phyloP scores from a whole-genome alignment of 1,284 basidiomycete species.

The Hemileccinum hortonii region DNA sequence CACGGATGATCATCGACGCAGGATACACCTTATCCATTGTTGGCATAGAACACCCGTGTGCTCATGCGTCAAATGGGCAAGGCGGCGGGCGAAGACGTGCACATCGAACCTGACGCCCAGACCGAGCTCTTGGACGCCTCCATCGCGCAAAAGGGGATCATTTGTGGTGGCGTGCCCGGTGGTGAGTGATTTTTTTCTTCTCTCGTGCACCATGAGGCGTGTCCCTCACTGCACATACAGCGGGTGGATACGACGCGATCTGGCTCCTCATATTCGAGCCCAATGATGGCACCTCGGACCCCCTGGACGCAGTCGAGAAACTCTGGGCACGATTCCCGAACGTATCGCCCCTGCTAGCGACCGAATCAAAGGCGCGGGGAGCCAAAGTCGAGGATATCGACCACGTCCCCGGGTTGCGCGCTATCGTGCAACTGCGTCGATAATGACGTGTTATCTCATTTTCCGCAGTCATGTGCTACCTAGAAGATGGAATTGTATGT shows the following conservation, averaged over 20 bases:
- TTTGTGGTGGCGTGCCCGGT: slow-evolving; percentile 95
- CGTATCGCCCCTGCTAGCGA: slow-evolving; percentile 78
- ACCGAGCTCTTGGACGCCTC: slow-evolving; percentile 85
- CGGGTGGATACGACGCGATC: slow-evolving; percentile 96
- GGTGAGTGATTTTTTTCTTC: slow-evolving; percentile 49
- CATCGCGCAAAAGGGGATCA: slow-evolving; percentile 74
- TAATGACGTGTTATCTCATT: slow-evolving; percentile 5
- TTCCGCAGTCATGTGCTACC: neutral
- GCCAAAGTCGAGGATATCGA: slow-evolving; percentile 63
- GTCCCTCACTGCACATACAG: slow-evolving; percentile 40
- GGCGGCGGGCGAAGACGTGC: slow-evolving; percentile 65
- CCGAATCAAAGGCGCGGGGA: slow-evolving; percentile 76
- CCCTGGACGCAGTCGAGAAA: slow-evolving; percentile 59
- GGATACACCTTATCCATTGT: neutral
- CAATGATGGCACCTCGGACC: slow-evolving; percentile 41
- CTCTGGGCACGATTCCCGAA: slow-evolving; percentile 72
- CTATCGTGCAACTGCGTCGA: slow-evolving; percentile 38
- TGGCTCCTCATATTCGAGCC: slow-evolving; percentile 86
- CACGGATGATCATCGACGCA: neutral
- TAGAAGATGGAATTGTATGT: slow-evolving; percentile 10
- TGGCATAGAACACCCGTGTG: slow-evolving; percentile 64
- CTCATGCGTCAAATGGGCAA: slow-evolving; percentile 90
- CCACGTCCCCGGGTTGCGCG: slow-evolving; percentile 60
- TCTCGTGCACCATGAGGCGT: neutral
- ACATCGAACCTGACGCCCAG: slow-evolving; percentile 89